Evolutionary conservation across 1,284 basidiomycete genomes (phyloP), one percentile per base, ranked within the genome.

Genomic region (Pseudozyma sp.): DNA sequence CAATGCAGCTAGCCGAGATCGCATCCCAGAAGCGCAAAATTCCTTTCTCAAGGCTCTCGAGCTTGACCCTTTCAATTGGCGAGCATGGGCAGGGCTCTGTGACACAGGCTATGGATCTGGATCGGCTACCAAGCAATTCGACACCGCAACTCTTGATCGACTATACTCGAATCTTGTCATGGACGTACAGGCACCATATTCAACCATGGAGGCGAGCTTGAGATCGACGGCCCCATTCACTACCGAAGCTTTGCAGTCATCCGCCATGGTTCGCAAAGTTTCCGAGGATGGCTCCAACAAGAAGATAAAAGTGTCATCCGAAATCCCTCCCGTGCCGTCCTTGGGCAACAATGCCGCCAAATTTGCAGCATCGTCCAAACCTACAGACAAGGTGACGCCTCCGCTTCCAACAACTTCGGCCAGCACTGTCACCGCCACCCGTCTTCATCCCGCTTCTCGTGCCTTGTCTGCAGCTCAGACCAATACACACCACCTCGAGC

Each of bases 41-140:
- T 40, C 49, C 50, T 77, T 79, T 55, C 25, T 43, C 19, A 52
- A 63, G 16, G 79, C 79, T 9, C 60, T 74, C 21, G 56, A 72
- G 12, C 48, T 55, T 8, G 80, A 83, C 43, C 77, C 65, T 36
- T 77, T 74, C 63, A 79, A 77, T 21, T 83, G 82, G 81, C 69
- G 71, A 14, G 79, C 82, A 8, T 82, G 79, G 74, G 51, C 79
- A 3, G 72, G 76, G 1, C 63, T 82, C 9, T 81, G 79, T 47
- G 82, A 83, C 48, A 71, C 75, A 10, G 77, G 69, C n/a, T 63
- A 64, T 12, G 70, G 66, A 35, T 50, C 43, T 12, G 57, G 40
- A 3, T 40, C 62, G 3, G 59, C 62, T 10, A 52, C 35, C 40
- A 56, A 62, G 47, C 60, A 57, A 13, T 43, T 64, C 16, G 40